Base-by-base conservation (phyloP, 768 basidiomycete genomes). In the Trametes cinnabarina region DNA sequence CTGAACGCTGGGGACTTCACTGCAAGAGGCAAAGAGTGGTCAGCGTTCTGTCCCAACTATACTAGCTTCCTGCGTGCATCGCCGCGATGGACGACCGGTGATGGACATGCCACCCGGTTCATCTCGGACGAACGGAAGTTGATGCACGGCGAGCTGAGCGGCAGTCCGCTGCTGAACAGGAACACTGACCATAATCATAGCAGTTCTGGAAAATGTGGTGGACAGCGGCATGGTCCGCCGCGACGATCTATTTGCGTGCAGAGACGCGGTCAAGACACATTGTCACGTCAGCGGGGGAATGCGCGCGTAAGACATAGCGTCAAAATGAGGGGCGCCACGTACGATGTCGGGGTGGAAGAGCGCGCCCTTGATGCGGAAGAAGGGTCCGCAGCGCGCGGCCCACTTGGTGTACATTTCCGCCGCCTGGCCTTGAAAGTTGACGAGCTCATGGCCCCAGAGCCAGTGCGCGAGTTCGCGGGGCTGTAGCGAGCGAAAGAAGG, bases 301-400 rank as follows among this genome's bases (percentile, higher is more conserved):
- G 30, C 30, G 7, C 30, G 12, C 30, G 30, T n/a, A 39, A n/a
- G 37, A 15, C 37, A 39, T 8, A 15, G n/a, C 37, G 37, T 8
- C 9, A 15, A 5, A 5, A 15, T 39, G 37, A 10, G 37, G 37
- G 37, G 22, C 28, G 10, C 40, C 14, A 66, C 71, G 23, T 43
- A 73, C 75, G 60, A 76, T 74, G 61, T 76, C 74, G 9, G 66
- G 65, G 55, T 75, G 74, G 51, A 73, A 72, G 46, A 75, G 64
- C 9, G 75, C 75, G 30, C 65, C 74, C 58, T 73, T 74, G 64
- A 76, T 69, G 48, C 65, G 69, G 69, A 71, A 76, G 47, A 75
- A 57, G 23, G 72, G 65, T 1, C 74, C 74, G 47, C 71, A 69
- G 11, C 60, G 52, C 17, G 63, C 56, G 26, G 72, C 65, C 75